A percentile compares a stretch with the other conserved stretches of the same genome.
Conservation (phyloP, 257 asterid genomes). For the Rhazya stricta region DNA sequence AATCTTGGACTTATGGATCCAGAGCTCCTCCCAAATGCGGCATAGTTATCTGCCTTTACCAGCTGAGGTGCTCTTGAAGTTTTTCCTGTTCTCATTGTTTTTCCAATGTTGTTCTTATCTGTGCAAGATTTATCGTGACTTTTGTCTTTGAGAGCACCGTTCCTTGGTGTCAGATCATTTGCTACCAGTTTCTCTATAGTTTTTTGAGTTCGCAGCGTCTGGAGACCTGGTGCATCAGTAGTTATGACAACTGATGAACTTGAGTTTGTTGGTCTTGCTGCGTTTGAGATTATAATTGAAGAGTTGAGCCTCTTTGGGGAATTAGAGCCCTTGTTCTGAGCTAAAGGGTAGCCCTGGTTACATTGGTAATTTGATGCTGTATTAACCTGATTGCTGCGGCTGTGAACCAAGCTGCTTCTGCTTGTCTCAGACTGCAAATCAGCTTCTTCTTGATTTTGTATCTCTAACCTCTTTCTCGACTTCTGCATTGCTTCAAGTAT, state of each 20-base stretch:
- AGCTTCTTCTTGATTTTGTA: constrained; percentile 34
- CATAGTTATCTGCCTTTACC: constrained; percentile 36
- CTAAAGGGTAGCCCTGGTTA: constrained; percentile 22
- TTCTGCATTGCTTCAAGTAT: constrained; percentile 85
- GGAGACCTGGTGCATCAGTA: constrained; percentile 32
- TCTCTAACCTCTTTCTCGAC: constrained; percentile 50
- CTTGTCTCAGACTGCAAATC: constrained; percentile 31
- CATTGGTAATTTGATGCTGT: constrained; percentile 26
- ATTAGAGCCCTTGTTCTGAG: constrained; percentile 28
- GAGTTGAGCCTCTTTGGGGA: constrained; percentile 39
- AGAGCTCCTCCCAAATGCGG: constrained; percentile 35
- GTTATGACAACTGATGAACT: constrained; percentile 24
- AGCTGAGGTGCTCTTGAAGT: constrained; percentile 26
- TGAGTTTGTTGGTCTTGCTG: constrained; percentile 31
- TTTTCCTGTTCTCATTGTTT: constrained; percentile 26
- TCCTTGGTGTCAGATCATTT: constrained; percentile 39
- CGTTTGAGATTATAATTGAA: constrained; percentile 36
- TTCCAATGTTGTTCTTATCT: constrained; percentile 28
- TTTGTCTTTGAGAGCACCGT: constrained; percentile 27
- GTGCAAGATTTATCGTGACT: constrained; percentile 24
- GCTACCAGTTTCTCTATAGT: constrained; percentile 30
- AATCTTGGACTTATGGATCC: constrained; percentile 55
- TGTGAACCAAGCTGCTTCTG: constrained; percentile 23
- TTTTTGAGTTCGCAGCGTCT: constrained; percentile 25
- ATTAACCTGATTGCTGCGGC: constrained; percentile 25